A percentile compares a stretch with the other conserved stretches of the same genome.
Evolutionary conservation across 208 protist species (phyloP).

Genomic region (Wallacemonas sp.): DNA sequence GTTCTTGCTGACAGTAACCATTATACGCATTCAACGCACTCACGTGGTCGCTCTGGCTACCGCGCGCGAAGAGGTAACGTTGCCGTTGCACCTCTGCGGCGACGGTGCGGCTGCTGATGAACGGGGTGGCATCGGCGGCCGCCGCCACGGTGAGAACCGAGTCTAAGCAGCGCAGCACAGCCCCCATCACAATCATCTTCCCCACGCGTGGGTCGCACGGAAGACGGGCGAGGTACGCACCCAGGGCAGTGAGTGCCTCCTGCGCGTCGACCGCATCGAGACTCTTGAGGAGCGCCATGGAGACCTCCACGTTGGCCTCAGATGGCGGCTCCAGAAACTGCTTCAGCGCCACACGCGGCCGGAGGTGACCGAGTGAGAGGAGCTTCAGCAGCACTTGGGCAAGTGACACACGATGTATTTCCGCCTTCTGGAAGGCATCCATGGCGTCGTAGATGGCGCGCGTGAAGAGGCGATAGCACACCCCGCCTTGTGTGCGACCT

Average conservation of each 20-base stretch:
- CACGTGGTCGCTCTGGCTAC: slow-evolving; percentile 81
- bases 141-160: slow-evolving; percentile 95
- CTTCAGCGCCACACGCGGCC: slow-evolving; percentile 66
- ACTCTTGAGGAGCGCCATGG: slow-evolving; percentile 55
- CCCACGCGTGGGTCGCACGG: slow-evolving; percentile 87
- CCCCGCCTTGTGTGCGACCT: slow-evolving; percentile 96
- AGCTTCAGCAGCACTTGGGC: slow-evolving; percentile 91
- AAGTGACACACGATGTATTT: slow-evolving; percentile 94
- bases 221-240: slow-evolving; percentile 75
- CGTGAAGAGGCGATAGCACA: slow-evolving; percentile 98
- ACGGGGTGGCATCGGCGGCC: slow-evolving; percentile 65
- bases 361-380: slow-evolving; percentile 61
- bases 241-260: slow-evolving; percentile 84
- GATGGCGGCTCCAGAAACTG: slow-evolving; percentile 80
- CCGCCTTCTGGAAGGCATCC: slow-evolving; percentile 76
- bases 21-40: slow-evolving; percentile 88
- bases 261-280: slow-evolving; percentile 53
- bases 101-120: slow-evolving; percentile 41
- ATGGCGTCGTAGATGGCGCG: slow-evolving; percentile 54
- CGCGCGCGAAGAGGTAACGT: slow-evolving; percentile 53
- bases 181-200: slow-evolving; percentile 94
- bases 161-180: slow-evolving; percentile 92
- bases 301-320: slow-evolving; percentile 48
- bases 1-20: slow-evolving; percentile 37
- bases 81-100: slow-evolving; percentile 40